Evolutionary conservation across 495 filamentous ascomycete species (phyloP).

Genomic region (Penicillium crystallinum): DNA sequence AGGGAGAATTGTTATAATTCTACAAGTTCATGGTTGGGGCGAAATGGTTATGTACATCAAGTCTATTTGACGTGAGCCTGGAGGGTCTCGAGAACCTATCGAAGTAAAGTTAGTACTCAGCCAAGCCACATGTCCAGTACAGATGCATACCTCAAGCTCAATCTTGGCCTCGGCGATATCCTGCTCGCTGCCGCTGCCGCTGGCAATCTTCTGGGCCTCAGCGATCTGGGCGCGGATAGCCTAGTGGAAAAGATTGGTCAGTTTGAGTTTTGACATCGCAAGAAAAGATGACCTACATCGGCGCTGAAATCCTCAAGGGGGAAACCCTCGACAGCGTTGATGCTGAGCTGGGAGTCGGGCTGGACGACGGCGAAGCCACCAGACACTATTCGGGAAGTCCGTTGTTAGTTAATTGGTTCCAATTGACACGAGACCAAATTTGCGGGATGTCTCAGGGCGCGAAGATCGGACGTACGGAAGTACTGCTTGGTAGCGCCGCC

Average conservation of each 20-base stretch:
- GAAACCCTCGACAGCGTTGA: slow-evolving; percentile 95
- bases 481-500: slow-evolving; percentile 88
- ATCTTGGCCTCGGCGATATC: slow-evolving; percentile 98
- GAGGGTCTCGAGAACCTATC: slow-evolving; percentile 66
- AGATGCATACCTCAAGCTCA: slow-evolving; percentile 79
- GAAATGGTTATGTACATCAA: slow-evolving; percentile 45
- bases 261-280: slow-evolving; percentile 3
- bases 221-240: slow-evolving; percentile 56
- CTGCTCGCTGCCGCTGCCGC: slow-evolving; percentile 87
- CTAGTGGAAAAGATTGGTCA: slow-evolving; percentile 18
- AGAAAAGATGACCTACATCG: slow-evolving; percentile 49
- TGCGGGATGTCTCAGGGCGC: slow-evolving; percentile 6
- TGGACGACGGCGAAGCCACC: slow-evolving; percentile 97
- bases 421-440: slow-evolving; percentile 1
- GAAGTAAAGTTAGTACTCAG: slow-evolving; percentile 12
- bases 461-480: slow-evolving; percentile 72
- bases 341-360: slow-evolving; percentile 89
- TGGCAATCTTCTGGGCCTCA: slow-evolving; percentile 92
- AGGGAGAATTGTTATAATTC: slow-evolving; percentile 39
- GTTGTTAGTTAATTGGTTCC: slow-evolving; percentile 19
- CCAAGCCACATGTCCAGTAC: neutral
- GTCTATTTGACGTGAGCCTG: slow-evolving; percentile 69
- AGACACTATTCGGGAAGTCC: slow-evolving; percentile 57
- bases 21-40: slow-evolving; percentile 35
- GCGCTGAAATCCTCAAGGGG: slow-evolving; percentile 91